These are phyloP conservation scores for Pythium periplocum DNA, from an alignment of 352 stramenopile species.

Conservation along the genomic window DNA sequence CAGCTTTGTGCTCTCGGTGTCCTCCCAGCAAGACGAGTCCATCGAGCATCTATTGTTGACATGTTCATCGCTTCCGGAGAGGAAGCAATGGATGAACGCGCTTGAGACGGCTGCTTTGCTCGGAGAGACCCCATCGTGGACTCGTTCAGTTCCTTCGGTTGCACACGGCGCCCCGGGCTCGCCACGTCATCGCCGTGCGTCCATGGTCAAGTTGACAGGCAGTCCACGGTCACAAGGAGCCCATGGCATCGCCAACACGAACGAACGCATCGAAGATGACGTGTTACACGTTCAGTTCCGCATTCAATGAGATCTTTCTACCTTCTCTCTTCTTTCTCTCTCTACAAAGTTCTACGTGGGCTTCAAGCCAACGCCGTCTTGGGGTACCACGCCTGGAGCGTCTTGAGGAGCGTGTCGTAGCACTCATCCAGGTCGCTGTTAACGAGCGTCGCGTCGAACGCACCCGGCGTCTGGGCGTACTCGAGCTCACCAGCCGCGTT, in stretches of 20 bases:
- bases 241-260: too few species aligned
- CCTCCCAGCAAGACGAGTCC: too few species aligned
- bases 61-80: constrained; percentile 24
- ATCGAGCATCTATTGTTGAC: too few species aligned
- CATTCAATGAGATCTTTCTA: constrained; percentile 20
- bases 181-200: constrained; percentile 1
- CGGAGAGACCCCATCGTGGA: constrained; percentile 3
- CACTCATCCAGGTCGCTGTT: constrained; percentile 86
- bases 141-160: constrained; percentile 8
- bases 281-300: constrained; percentile 45
- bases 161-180: constrained; percentile 10
- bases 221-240: too few species aligned
- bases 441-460: constrained; percentile 88
- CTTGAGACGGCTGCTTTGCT: constrained; percentile 17
- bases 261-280: constrained; percentile 4
- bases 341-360: neutral
- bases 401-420: constrained; percentile 63
- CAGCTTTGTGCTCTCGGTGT: constrained; percentile 28
- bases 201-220: too few species aligned
- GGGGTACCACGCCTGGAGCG: constrained; percentile 76
- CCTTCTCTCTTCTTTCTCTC: neutral
- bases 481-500: constrained; percentile 93
- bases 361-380: constrained; percentile 39
- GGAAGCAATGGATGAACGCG: constrained; percentile 41
- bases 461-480: constrained; percentile 75